Evolutionary conservation across 352 stramenopile species (phyloP).

Genomic region (Phytopythium ostracodes): DNA sequence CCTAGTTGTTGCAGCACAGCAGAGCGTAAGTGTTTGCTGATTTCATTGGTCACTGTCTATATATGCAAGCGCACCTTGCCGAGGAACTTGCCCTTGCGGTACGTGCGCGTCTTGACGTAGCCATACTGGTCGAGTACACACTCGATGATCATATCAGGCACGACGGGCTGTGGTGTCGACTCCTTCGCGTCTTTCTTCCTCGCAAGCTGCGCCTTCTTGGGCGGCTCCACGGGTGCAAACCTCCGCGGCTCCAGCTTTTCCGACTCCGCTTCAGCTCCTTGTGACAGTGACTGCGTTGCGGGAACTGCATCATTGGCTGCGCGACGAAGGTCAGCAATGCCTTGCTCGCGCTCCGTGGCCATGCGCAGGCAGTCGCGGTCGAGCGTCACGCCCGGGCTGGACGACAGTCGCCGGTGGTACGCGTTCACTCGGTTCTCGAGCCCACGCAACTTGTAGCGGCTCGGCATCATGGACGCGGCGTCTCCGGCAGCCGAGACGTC

Average conservation of each 20-base stretch:
- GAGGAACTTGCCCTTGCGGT: conserved; percentile 92
- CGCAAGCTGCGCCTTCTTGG: conserved; percentile 4
- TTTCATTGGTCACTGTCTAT: neutral
- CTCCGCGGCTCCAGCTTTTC: conserved; percentile 11
- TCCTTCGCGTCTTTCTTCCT: conserved; percentile 29
- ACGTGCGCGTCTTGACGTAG: conserved; percentile 63
- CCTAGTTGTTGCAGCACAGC: conserved; percentile 28
- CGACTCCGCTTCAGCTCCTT: neutral
- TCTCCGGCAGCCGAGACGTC: conserved; percentile 3
- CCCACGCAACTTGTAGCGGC: conserved; percentile 2
- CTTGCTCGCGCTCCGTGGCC: neutral
- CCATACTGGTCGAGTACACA: conserved; percentile 47
- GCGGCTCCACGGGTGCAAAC: conserved; percentile 4
- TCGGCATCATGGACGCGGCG: neutral
- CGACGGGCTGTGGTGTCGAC: conserved; percentile 27
- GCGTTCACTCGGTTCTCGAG: conserved; percentile 1
- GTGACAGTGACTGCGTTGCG: neutral
- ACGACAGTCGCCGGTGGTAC: conserved; percentile 11
- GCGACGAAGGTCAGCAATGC: neutral
- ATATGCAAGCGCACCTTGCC: conserved; percentile 71
- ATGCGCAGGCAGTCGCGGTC: conserved; percentile 19
- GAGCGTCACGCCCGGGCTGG: conserved; percentile 17
- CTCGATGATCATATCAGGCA: conserved; percentile 68
- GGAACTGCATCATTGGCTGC: neutral
- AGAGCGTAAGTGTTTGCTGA: neutral